Evolutionary conservation across 2,329 filamentous ascomycete species (phyloP).

Genomic region (Elsinoe australis): DNA sequence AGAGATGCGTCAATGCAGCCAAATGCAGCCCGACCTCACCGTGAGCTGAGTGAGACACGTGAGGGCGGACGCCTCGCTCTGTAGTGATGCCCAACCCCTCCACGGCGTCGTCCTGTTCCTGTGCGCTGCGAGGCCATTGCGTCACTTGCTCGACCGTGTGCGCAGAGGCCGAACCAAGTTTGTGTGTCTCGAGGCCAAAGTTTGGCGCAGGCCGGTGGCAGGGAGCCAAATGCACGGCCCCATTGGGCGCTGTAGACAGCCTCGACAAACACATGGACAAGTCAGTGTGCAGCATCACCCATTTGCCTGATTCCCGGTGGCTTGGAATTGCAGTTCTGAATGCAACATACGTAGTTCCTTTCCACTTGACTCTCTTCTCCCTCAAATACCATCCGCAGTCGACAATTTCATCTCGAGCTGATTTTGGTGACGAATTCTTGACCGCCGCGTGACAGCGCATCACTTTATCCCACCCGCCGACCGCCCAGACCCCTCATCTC

Average conservation of each 20-base stretch:
- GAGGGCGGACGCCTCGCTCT: not conserved
- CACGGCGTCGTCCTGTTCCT: not conserved
- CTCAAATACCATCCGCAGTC: not conserved
- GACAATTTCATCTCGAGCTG: not conserved
- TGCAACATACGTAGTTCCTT: not conserved
- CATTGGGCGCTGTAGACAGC: constrained; percentile 6
- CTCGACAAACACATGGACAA: not conserved
- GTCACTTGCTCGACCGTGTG: constrained; percentile 10
- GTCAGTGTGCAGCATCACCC: not conserved
- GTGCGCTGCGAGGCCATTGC: not conserved
- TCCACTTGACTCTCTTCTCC: not conserved
- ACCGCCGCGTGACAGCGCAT: constrained; percentile 10
- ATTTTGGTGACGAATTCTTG: too few relatives aligned
- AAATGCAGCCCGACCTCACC: too few relatives aligned
- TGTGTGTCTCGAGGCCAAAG: too few relatives aligned
- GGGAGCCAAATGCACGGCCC: constrained; percentile 1
- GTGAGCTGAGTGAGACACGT: too few relatives aligned
- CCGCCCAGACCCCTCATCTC: not conserved
- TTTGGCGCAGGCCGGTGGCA: constrained; percentile 2
- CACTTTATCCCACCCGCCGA: not conserved
- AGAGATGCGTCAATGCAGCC: too few relatives aligned
- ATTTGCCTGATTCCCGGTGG: constrained; percentile 5
- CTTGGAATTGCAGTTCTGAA: constrained; percentile 3
- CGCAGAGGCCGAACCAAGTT: constrained; percentile 13
- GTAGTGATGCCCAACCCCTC: constrained; percentile 12